Percentiles rank a stretch among this genome's conserved stretches.
phyloP scores from a whole-genome alignment of 2,329 filamentous ascomycete species.

The Lecanicillium sp. region DNA sequence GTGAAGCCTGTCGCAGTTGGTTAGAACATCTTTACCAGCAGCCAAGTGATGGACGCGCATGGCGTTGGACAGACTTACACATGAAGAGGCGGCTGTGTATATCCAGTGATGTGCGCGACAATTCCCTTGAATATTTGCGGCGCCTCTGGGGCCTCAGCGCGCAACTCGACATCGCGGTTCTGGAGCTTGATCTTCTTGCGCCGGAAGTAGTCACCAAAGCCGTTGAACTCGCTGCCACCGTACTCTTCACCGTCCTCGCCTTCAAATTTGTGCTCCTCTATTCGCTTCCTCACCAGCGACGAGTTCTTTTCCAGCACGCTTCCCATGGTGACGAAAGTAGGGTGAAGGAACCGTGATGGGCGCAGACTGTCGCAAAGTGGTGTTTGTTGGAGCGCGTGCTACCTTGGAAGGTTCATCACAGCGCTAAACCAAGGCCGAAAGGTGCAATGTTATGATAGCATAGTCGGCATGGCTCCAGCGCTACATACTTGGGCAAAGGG shows the following conservation, averaged over 20 bases:
- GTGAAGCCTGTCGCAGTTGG: constrained; percentile 50
- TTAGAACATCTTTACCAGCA: neutral
- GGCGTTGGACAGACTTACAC: constrained; percentile 49
- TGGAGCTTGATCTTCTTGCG: constrained; percentile 97
- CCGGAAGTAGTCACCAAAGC: constrained; percentile 85
- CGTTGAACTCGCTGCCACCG: constrained; percentile 75
- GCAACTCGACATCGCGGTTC: constrained; percentile 80
- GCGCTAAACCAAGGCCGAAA: too few species aligned
- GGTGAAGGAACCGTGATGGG: neutral
- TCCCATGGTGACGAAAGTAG: constrained; percentile 38
- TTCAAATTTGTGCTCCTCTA: constrained; percentile 62
- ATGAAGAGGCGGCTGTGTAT: constrained; percentile 88
- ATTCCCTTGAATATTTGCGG: constrained; percentile 86
- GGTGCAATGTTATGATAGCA: too few species aligned
- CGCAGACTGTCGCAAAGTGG: too few species aligned
- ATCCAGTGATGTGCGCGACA: constrained; percentile 88
- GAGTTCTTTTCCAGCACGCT: constrained; percentile 57
- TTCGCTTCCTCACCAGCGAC: constrained; percentile 52
- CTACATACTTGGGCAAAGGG: too few species aligned
- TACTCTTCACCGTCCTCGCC: constrained; percentile 89
- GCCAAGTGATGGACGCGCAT: too few species aligned
- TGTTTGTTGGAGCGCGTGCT: too few species aligned
- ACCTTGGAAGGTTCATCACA: too few species aligned
- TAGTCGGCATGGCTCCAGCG: too few species aligned
- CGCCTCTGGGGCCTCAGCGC: constrained; percentile 55